These are phyloP conservation scores for Trypanosoma caninum DNA, from an alignment of 208 protist species.

Conservation along the genomic window DNA sequence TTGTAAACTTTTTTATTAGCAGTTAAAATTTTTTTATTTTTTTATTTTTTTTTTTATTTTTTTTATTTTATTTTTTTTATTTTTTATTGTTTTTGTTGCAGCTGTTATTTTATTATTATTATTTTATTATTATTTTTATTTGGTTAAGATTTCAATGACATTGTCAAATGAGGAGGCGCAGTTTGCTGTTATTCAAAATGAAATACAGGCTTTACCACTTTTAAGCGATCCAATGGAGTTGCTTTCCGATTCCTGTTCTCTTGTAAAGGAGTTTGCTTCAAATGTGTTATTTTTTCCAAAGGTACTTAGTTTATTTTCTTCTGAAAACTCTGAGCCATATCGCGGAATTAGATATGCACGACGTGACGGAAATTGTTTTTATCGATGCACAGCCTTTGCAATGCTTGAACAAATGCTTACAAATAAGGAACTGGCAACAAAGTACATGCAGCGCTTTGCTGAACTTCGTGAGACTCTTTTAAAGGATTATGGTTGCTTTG, in stretches of 20 bases:
- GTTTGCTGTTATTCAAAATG: conserved; percentile 53
- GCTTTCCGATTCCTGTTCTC: conserved; percentile 24
- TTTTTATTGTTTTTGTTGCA: background rate
- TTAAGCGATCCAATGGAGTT: conserved; percentile 32
- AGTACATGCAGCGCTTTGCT: conserved; percentile 20
- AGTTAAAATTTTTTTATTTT: conserved; percentile 3
- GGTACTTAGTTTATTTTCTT: conserved; percentile 38
- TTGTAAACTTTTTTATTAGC: background rate
- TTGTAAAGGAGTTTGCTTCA: conserved; percentile 41
- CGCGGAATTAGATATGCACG: conserved; percentile 58
- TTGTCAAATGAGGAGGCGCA: conserved; percentile 45
- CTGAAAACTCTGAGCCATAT: background rate
- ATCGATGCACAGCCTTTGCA: conserved; percentile 62
- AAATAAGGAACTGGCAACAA: conserved; percentile 14
- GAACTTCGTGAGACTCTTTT: conserved; percentile 27
- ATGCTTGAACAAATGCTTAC: conserved; percentile 40
- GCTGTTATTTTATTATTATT: background rate
- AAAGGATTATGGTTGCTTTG: conserved; percentile 57
- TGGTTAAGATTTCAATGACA: background rate
- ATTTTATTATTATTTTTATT: conserved; percentile 15
- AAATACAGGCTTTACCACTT: conserved; percentile 45
- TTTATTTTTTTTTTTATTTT: background rate
- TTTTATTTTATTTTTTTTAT: conserved; percentile 1
- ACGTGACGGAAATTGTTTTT: conserved; percentile 89
- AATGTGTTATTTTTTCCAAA: conserved; percentile 40